These are phyloP conservation scores for Margaritispora aquatica DNA, from an alignment of 495 filamentous ascomycete species.

Conservation along the genomic window DNA sequence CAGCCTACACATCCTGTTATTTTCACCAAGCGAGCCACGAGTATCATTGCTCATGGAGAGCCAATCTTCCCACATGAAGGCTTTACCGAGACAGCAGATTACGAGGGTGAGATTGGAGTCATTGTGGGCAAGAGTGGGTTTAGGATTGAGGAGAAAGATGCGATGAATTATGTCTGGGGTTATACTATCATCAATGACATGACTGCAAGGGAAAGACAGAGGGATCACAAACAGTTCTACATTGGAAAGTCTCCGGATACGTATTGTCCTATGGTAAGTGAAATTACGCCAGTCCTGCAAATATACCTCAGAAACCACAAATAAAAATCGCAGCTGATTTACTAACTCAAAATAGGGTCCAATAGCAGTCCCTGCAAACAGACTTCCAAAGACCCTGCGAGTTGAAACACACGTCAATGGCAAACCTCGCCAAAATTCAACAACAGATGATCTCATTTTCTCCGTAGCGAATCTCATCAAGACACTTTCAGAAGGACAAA, in stretches of 20 bases:
- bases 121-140: conserved; percentile 47
- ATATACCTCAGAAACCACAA: too few relatives aligned
- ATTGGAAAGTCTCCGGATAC: conserved; percentile 50
- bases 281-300: not conserved
- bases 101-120: conserved; percentile 52
- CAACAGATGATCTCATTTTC: conserved; percentile 40
- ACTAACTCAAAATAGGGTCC: conserved; percentile 33
- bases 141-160: conserved; percentile 37
- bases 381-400: conserved; percentile 32
- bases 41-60: conserved; percentile 42
- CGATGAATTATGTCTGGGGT: conserved; percentile 48
- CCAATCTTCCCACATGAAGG: conserved; percentile 40
- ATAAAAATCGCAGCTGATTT: too few relatives aligned
- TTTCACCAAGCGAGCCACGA: conserved; percentile 50
- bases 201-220: conserved; percentile 47
- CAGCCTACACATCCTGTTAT: conserved; percentile 40
- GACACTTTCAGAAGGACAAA: conserved; percentile 38
- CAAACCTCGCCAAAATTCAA: conserved; percentile 35
- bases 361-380: conserved; percentile 40
- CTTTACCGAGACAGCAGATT: conserved; percentile 46
- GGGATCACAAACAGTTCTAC: conserved; percentile 54
- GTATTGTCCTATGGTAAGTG: conserved; percentile 45
- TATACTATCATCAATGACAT: conserved; percentile 54
- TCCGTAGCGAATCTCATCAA: conserved; percentile 35
- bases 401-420: conserved; percentile 40